Conservation (phyloP, 2,329 filamentous ascomycete species). For the Aspergillus fischeri region DNA sequence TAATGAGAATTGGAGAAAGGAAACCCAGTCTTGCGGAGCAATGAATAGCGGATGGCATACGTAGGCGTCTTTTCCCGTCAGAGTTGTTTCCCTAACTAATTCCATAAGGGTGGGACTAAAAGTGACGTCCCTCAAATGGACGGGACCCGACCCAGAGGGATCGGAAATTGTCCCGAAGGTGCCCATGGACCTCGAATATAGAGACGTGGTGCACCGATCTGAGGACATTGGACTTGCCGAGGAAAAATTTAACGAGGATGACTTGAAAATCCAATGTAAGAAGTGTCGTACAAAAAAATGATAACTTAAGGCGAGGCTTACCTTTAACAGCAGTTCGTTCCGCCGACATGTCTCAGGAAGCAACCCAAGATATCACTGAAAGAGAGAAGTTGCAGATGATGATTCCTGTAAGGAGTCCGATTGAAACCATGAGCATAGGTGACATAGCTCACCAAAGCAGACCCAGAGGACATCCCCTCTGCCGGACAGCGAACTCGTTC, state of each 20-base stretch:
- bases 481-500: conserved; percentile 23
- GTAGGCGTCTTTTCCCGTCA: conserved; percentile 18
- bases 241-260: neutral
- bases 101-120: conserved; percentile 30
- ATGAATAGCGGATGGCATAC: conserved; percentile 40
- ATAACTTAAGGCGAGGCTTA: neutral
- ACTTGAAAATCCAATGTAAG: neutral
- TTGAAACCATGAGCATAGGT: neutral
- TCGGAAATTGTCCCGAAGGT: conserved; percentile 23
- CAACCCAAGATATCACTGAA: conserved; percentile 26
- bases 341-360: conserved; percentile 3
- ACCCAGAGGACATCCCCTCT: conserved; percentile 17
- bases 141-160: conserved; percentile 18
- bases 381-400: conserved; percentile 29
- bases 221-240: conserved; percentile 25
- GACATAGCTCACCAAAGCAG: conserved; percentile 5
- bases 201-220: conserved; percentile 18
- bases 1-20: conserved; percentile 36
- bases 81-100: conserved; percentile 7
- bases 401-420: conserved; percentile 19
- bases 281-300: neutral
- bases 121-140: conserved; percentile 32
- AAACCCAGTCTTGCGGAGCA: conserved; percentile 27
- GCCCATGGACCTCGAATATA: conserved; percentile 29
- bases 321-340: neutral